Percentiles rank a stretch among this genome's conserved stretches.
Conservation (phyloP, 805 yeast species). For the Myxozyma monticola region DNA sequence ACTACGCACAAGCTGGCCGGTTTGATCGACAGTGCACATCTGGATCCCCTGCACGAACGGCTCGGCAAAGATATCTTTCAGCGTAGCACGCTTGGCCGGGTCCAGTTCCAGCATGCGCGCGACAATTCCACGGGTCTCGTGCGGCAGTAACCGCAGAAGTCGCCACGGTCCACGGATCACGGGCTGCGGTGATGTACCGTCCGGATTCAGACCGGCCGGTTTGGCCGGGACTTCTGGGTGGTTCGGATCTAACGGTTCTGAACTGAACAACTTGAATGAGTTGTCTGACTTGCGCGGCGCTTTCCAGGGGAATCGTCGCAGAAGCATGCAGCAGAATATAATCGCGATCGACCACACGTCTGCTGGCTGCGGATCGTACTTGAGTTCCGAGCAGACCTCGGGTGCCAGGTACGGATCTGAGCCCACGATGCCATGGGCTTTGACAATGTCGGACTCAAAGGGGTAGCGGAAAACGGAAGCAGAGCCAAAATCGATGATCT, state of each 20-base stretch:
- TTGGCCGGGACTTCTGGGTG: slow-evolving; percentile 31
- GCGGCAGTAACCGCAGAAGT: slow-evolving; percentile 69
- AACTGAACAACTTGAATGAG: slow-evolving; percentile 68
- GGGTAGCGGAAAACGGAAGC: slow-evolving; percentile 79
- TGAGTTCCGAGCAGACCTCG: slow-evolving; percentile 62
- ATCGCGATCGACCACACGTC: slow-evolving; percentile 95
- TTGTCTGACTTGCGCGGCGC: slow-evolving; percentile 77
- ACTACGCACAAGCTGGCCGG: slow-evolving; percentile 32
- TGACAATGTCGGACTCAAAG: slow-evolving; percentile 55
- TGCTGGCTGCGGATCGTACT: slow-evolving; percentile 81
- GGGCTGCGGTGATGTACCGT: slow-evolving; percentile 40
- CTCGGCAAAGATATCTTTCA: slow-evolving; percentile 57
- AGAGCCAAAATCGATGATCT: slow-evolving; percentile 90
- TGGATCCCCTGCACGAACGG: slow-evolving; percentile 60
- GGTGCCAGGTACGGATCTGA: slow-evolving; percentile 96
- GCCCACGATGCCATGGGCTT: slow-evolving; percentile 86
- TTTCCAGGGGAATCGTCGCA: slow-evolving; percentile 93
- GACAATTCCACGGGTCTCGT: slow-evolving; percentile 60
- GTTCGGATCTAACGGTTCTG: slow-evolving; percentile 35
- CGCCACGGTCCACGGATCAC: slow-evolving; percentile 68
- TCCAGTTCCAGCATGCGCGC: slow-evolving; percentile 64
- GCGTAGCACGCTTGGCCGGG: slow-evolving; percentile 56
- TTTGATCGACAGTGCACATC: slow-evolving; percentile 46
- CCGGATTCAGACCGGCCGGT: slow-evolving; percentile 28
- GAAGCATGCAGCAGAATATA: slow-evolving; percentile 84